Conservation (phyloP, 140 eudicot genomes). For the Senecio squalidus region DNA sequence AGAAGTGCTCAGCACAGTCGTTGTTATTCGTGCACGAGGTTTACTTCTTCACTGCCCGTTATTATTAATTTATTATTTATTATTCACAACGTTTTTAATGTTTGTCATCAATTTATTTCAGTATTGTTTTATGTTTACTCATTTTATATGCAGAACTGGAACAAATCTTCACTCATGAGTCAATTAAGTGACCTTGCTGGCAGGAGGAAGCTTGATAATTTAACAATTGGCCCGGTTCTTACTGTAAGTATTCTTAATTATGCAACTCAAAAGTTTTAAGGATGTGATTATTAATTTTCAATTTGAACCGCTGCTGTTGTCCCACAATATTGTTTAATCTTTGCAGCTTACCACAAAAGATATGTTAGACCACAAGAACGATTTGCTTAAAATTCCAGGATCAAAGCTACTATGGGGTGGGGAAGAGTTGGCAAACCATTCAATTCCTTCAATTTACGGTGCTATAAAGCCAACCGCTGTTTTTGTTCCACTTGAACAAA, state of each 20-base stretch:
- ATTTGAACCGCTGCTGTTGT: not conserved
- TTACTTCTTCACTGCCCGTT: constrained; percentile 12
- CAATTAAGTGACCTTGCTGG: constrained; percentile 65
- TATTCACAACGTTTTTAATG: not conserved
- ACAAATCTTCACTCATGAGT: constrained; percentile 43
- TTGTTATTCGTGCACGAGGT: constrained; percentile 86
- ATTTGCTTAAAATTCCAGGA: constrained; percentile 73
- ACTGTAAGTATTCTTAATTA: constrained; percentile 40
- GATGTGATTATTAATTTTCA: not conserved
- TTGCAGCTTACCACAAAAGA: constrained; percentile 72
- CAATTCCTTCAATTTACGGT: constrained; percentile 73
- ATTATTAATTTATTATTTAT: not conserved
- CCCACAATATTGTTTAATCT: not conserved
- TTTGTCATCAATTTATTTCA: not conserved
- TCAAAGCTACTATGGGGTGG: constrained; percentile 83
- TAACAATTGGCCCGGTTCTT: constrained; percentile 90
- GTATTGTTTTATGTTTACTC: no score
- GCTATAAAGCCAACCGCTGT: constrained; percentile 89
- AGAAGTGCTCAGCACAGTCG: constrained; percentile 93
- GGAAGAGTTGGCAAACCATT: constrained; percentile 67
- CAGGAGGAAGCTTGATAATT: constrained; percentile 75
- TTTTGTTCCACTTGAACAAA: constrained; percentile 81
- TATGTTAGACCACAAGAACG: constrained; percentile 67
- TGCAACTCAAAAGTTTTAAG: not conserved
- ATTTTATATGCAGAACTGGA: constrained; percentile 78